These are phyloP conservation scores for Cephaloascus albidus DNA, from an alignment of 805 yeast genomes.

Conservation along the genomic window DNA sequence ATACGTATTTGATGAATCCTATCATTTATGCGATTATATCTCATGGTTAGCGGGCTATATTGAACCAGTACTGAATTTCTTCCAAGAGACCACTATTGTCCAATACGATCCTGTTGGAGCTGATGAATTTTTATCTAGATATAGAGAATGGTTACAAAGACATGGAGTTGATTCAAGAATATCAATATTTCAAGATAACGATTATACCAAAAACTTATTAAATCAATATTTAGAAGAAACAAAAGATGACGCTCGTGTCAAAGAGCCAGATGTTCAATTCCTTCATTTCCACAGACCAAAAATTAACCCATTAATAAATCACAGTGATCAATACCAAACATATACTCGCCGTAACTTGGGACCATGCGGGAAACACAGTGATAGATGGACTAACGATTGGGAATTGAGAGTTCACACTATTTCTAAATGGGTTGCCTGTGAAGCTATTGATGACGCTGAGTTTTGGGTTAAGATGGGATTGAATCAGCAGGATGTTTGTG, in stretches of 20 bases:
- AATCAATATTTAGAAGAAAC: constrained; percentile 5
- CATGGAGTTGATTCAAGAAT: constrained; percentile 10
- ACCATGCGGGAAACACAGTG: constrained; percentile 7
- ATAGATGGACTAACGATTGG: constrained; percentile 13
- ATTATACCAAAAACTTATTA: constrained; percentile 5
- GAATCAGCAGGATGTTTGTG: constrained; percentile 10
- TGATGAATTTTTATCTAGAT: constrained; percentile 4
- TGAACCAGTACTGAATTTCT: constrained; percentile 3
- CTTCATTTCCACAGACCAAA: constrained; percentile 15
- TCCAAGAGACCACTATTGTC: constrained; percentile 15
- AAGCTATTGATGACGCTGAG: constrained; percentile 8
- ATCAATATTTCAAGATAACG: constrained; percentile 9
- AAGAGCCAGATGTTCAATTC: constrained; percentile 10
- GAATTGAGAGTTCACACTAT: constrained; percentile 14
- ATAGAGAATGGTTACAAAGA: constrained; percentile 8
- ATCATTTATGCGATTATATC: constrained; percentile 12
- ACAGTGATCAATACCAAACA: constrained; percentile 3
- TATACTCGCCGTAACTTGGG: constrained; percentile 12
- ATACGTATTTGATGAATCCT: constrained; percentile 20
- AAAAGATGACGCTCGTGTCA: not conserved
- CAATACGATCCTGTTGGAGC: constrained; percentile 13
- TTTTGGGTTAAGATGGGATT: constrained; percentile 10
- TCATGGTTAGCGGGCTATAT: constrained; percentile 13
- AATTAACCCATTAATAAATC: constrained; percentile 8
- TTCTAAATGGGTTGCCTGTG: constrained; percentile 16